Percentiles rank a stretch among this genome's conserved stretches.
These are phyloP conservation scores for Neonectria sp. DNA, from an alignment of 2,329 filamentous ascomycete genomes.

Conservation along the genomic window DNA sequence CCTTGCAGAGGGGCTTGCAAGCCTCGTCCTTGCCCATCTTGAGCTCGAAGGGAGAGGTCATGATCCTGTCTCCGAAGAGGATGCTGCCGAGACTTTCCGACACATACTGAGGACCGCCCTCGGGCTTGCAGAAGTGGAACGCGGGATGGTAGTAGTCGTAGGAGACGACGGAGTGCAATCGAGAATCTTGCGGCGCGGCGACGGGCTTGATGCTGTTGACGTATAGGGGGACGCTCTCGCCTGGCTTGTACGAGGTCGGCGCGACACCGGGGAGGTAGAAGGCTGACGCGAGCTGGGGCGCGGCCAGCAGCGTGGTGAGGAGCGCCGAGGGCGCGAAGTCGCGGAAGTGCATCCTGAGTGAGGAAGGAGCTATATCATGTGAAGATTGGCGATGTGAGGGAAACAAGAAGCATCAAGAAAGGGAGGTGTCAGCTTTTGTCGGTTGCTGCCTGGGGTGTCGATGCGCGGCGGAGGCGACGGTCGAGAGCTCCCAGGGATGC, in stretches of 20 bases:
- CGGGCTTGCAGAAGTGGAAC: conserved; percentile 90
- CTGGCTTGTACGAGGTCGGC: conserved; percentile 89
- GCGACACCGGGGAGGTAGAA: conserved; percentile 98
- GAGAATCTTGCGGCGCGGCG: conserved; percentile 81
- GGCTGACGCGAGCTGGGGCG: conserved; percentile 73
- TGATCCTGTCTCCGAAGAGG: conserved; percentile 96
- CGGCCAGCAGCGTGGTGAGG: conserved; percentile 64
- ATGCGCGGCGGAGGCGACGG: conserved; percentile 36
- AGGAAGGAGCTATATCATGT: conserved; percentile 46
- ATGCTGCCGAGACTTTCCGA: conserved; percentile 92
- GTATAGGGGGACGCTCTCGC: conserved; percentile 86
- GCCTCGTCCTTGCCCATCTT: conserved; percentile 89
- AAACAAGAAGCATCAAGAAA: conserved; percentile 35
- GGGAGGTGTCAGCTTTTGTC: conserved; percentile 31
- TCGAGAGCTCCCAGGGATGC: conserved; percentile 19
- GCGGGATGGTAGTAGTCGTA: conserved; percentile 95
- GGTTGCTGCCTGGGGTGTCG: conserved; percentile 27
- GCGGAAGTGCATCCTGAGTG: conserved; percentile 61
- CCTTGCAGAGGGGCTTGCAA: conserved; percentile 85
- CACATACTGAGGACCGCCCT: conserved; percentile 82
- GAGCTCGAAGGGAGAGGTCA: conserved; percentile 94
- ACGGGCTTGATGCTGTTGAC: conserved; percentile 95
- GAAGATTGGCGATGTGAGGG: conserved; percentile 29
- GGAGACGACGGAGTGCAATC: conserved; percentile 91
- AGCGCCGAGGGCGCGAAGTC: conserved; percentile 65